A percentile compares a stretch with the other conserved stretches of the same genome.
These are phyloP conservation scores for Penicillium waksmanii DNA, from an alignment of 495 filamentous ascomycete genomes.

Conservation along the genomic window DNA sequence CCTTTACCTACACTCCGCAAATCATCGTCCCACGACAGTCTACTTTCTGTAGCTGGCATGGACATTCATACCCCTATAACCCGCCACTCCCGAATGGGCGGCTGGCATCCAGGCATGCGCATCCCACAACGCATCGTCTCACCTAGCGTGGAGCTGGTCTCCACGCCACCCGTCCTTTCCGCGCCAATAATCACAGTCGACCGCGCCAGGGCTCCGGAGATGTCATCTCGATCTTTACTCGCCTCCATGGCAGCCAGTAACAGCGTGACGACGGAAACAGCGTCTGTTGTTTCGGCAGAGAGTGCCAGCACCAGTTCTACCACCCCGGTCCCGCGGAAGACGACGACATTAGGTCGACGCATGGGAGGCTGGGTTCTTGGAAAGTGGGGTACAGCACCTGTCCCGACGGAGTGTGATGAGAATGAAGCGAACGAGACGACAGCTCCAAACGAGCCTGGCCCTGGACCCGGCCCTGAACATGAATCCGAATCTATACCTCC, in stretches of 20 bases:
- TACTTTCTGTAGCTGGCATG: slow-evolving; percentile 55
- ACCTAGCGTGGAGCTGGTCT: slow-evolving; percentile 36
- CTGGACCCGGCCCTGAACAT: slow-evolving; percentile 18
- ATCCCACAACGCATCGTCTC: slow-evolving; percentile 44
- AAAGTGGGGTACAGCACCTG: slow-evolving; percentile 54
- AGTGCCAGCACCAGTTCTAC: slow-evolving; percentile 33
- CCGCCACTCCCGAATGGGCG: slow-evolving; percentile 40
- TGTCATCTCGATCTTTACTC: slow-evolving; percentile 41
- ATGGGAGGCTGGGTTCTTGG: slow-evolving; percentile 61
- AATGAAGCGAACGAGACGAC: slow-evolving; percentile 15
- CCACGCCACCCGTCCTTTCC: slow-evolving; percentile 50
- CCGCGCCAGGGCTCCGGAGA: slow-evolving; percentile 27
- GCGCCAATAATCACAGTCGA: slow-evolving; percentile 48
- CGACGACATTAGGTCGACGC: slow-evolving; percentile 45
- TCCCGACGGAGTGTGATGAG: slow-evolving; percentile 29
- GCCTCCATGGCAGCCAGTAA: slow-evolving; percentile 43
- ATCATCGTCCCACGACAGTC: slow-evolving; percentile 53
- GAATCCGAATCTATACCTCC: slow-evolving; percentile 20
- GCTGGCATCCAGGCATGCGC: slow-evolving; percentile 34
- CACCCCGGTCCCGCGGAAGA: slow-evolving; percentile 26
- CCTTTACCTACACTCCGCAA: slow-evolving; percentile 37
- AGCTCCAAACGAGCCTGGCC: not conserved
- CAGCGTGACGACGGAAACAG: slow-evolving; percentile 18
- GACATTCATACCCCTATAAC: slow-evolving; percentile 52
- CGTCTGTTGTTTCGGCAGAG: slow-evolving; percentile 28